A percentile compares a stretch with the other conserved stretches of the same genome.
Evolutionary conservation across 75 land plant genomes (phyloP).

Genomic region (Sequoiadendron giganteum): DNA sequence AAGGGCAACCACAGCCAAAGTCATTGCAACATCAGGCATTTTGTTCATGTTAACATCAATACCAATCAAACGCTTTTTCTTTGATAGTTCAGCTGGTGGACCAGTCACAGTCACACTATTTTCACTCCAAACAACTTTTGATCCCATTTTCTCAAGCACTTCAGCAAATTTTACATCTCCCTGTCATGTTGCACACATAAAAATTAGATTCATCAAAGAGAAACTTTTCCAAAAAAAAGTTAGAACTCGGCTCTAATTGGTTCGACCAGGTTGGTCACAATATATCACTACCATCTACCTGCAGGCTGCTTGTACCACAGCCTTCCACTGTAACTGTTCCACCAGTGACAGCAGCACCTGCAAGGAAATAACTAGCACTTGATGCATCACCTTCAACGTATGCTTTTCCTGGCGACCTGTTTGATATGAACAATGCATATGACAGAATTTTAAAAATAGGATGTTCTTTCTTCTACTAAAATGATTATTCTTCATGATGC

Average conservation of each 20-base stretch:
- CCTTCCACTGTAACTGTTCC: conserved; percentile 96
- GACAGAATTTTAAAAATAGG: background rate
- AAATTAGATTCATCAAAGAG: conserved; percentile 7
- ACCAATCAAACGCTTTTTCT: conserved; percentile 64
- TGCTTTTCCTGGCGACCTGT: conserved; percentile 90
- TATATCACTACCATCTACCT: conserved; percentile 39
- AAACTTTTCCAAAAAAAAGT: background rate
- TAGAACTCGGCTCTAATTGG: background rate
- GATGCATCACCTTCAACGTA: conserved; percentile 99
- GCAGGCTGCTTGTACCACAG: conserved; percentile 94
- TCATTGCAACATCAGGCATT: conserved; percentile 99
- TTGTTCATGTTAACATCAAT: conserved; percentile 98
- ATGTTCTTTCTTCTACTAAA: background rate
- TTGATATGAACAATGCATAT: background rate
- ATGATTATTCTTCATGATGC: background rate
- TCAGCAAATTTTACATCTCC: conserved; percentile 99
- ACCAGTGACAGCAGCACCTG: conserved; percentile 97
- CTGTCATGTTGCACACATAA: conserved; percentile 26
- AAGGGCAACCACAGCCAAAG: conserved; percentile 94
- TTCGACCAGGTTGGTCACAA: background rate
- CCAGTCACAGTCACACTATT: conserved; percentile 95
- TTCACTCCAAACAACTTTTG: conserved; percentile 88
- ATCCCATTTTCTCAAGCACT: conserved; percentile 97
- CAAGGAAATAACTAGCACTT: conserved; percentile 98
- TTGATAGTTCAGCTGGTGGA: conserved; percentile 52